Evolutionary conservation across 1,284 basidiomycete genomes (phyloP), one percentile per base, ranked within the genome.

Genomic region (Apiotrichum gracile): DNA sequence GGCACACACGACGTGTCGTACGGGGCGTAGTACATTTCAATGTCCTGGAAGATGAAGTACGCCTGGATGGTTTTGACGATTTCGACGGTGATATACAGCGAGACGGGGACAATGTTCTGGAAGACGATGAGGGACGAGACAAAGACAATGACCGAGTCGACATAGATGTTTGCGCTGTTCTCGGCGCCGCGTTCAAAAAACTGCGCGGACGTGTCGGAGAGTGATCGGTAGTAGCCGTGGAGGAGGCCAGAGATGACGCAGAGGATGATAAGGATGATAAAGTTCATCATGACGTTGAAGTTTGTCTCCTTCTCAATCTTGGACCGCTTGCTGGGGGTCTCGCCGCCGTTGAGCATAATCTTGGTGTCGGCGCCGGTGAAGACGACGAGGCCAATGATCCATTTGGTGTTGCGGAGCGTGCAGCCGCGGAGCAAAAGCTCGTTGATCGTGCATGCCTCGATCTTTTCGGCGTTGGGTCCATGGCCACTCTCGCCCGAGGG

Each of bases 21-120:
- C 5, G 86, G 83, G 52, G 82, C 80, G 75, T 97, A 97, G 78
- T 93, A 97, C 91, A 98, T 94, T 72, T 97, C 93, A 61, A 91
- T 70, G 68, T 98, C 94, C 74, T 94, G 90, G n/a, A 85, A 85
- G 72, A 97, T 97, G 79, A 97, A 96, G 77, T 85, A 96, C 6
- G 94, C 94, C 74, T 97, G 92, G 54, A 96, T 90, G 52, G 71
- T 96, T 79, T 96, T 97, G 80, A 97, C 92, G 58, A 97, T 88
- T 77, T 97, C 93, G 71, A 97, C 92, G 44, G 92, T 93, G 71
- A 97, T 97, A 79, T 96, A 96, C 29, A 98, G 82, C 21, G 91
- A 96, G 61, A 97, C 89, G 17, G 93, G 94, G 8, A 98, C 88
- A 69, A 97, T 96, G 74, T 97, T 97, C 77, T 97, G 92, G 79